Evolutionary conservation across 176 grass and related monocot species (phyloP).

Genomic region (Luzula sylvatica): DNA sequence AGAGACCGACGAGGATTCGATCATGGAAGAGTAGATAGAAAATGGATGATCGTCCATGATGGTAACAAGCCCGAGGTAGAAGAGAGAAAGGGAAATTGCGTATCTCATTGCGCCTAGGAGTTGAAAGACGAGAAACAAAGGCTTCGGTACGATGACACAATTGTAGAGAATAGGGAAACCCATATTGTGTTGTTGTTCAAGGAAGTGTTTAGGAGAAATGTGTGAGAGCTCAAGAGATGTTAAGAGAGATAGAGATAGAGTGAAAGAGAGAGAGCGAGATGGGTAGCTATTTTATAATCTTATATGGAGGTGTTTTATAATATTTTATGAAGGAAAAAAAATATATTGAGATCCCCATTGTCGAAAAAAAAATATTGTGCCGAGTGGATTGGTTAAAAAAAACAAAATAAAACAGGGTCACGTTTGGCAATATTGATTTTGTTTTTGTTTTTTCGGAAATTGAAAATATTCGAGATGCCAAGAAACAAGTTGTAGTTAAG

Average conservation of each 20-base stretch:
- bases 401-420: too few relatives aligned
- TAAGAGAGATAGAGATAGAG: conserved; percentile 4
- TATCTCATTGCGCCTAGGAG: conserved; percentile 43
- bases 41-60: conserved; percentile 32
- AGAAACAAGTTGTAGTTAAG: too few relatives aligned
- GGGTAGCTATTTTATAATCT: neutral
- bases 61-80: conserved; percentile 34
- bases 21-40: conserved; percentile 1
- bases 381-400: neutral
- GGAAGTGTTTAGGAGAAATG: neutral
- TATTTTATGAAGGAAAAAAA: neutral
- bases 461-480: too few relatives aligned
- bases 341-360: neutral
- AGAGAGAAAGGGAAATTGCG: conserved; percentile 34
- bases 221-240: neutral
- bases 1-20: conserved; percentile 6
- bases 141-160: conserved; percentile 66
- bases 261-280: neutral
- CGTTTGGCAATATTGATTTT: too few relatives aligned
- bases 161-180: conserved; percentile 72
- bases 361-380: neutral
- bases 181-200: conserved; percentile 18
- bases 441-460: too few relatives aligned
- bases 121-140: conserved; percentile 56
- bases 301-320: neutral